Evolutionary conservation across 2,329 filamentous ascomycete genomes (phyloP).

Genomic region (Penicillium vulpinum): DNA sequence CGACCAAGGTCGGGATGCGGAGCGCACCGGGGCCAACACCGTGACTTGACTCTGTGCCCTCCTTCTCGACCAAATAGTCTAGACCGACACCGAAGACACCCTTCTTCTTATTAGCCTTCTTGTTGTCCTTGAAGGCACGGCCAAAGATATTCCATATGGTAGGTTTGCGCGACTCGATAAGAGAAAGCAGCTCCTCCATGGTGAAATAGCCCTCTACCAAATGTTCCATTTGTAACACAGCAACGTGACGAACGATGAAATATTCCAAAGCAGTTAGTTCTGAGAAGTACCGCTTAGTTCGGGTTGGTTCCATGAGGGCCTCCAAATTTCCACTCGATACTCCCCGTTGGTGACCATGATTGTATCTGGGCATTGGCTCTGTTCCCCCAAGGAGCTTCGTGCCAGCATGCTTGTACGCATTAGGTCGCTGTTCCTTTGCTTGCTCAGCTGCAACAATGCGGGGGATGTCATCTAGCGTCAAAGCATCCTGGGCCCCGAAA

Average conservation of each 20-base stretch:
- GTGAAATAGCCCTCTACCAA: conserved; percentile 86
- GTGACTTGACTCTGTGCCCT: conserved; percentile 96
- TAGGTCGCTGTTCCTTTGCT: conserved; percentile 83
- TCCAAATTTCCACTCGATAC: conserved; percentile 58
- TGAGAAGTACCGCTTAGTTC: conserved; percentile 83
- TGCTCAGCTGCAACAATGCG: conserved; percentile 95
- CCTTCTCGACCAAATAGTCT: conserved; percentile 85
- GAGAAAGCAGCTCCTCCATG: conserved; percentile 85
- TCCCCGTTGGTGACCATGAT: conserved; percentile 69
- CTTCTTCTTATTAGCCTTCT: conserved; percentile 79
- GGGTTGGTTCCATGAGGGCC: conserved; percentile 54
- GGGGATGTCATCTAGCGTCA: conserved; percentile 94
- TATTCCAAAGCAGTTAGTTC: conserved; percentile 94
- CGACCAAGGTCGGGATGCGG: conserved; percentile 89
- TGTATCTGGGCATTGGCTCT: conserved; percentile 64
- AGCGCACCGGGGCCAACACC: conserved; percentile 90
- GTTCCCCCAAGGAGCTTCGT: conserved; percentile 64
- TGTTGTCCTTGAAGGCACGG: conserved; percentile 81
- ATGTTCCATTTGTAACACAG: conserved; percentile 91
- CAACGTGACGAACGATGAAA: conserved; percentile 93
- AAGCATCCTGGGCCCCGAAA: conserved; percentile 84
- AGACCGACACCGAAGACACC: conserved; percentile 89
- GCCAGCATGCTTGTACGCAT: conserved; percentile 73
- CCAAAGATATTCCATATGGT: conserved; percentile 99
- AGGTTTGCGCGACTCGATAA: conserved; percentile 90